Evolutionary conservation across 2,329 filamentous ascomycete genomes (phyloP).

Genomic region (Trichophyton schoenleinii): DNA sequence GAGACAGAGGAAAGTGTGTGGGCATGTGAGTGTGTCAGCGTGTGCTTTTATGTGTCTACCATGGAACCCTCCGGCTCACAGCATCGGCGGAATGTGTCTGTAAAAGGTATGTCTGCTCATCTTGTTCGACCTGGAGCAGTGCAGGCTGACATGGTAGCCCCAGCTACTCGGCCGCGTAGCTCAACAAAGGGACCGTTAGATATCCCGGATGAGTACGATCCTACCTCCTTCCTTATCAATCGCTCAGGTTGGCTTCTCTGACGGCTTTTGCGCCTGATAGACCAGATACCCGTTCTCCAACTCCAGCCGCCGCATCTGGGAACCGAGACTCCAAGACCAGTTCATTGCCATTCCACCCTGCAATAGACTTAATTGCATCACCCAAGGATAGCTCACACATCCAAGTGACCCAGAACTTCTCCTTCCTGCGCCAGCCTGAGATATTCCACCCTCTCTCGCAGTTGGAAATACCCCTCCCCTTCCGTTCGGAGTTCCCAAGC

Average conservation of each 20-base stretch:
- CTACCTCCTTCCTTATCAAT: not conserved
- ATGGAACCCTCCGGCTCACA: slow-evolving; percentile 18
- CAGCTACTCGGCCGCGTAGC: slow-evolving; percentile 32
- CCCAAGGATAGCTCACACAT: not conserved
- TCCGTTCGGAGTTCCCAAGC: slow-evolving; percentile 55
- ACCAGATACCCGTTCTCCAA: not conserved
- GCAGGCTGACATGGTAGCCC: slow-evolving; percentile 7
- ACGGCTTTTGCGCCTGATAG: not conserved
- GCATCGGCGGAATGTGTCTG: slow-evolving; percentile 27
- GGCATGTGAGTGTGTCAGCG: not conserved
- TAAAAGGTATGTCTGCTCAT: slow-evolving; percentile 20
- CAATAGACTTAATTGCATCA: not conserved
- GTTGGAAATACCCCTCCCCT: slow-evolving; percentile 48
- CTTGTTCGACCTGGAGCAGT: slow-evolving; percentile 10
- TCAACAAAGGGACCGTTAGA: slow-evolving; percentile 70
- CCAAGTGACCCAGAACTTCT: slow-evolving; percentile 53
- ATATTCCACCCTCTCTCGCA: slow-evolving; percentile 71
- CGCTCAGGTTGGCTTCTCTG: not conserved
- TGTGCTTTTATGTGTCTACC: not conserved
- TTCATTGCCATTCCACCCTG: not conserved
- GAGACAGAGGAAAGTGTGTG: not conserved
- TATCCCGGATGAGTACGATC: slow-evolving; percentile 53
- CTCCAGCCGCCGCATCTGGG: not conserved
- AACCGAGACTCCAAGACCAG: not conserved
- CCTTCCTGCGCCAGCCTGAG: slow-evolving; percentile 64